Evolutionary conservation across 495 filamentous ascomycete species (phyloP), one percentile per base, ranked within the genome.

Genomic region (Penicillium canariense): DNA sequence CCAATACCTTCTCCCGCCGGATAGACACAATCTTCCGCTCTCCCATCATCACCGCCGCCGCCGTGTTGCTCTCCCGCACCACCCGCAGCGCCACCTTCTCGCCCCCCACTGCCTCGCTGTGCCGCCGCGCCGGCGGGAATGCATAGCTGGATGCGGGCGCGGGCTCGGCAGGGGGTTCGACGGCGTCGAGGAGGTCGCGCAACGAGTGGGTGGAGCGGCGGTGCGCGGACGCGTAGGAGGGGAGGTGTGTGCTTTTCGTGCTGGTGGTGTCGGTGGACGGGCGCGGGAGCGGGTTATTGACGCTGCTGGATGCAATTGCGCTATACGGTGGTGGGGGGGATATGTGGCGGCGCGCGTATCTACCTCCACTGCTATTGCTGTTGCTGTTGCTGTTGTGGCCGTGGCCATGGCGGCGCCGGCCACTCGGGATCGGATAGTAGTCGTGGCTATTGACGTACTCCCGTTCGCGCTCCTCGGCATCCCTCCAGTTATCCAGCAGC

Each of bases 161-260:
- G 1, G 64, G 64, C 9, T 67, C 64, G 0, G 45, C 20, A 3
- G 64, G 64, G 4, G 61, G 58, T 35, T 67, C 64, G 38, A 67
- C 55, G 1, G 64, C 64, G 28, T 67, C 64, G 0, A 67, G 55
- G 2, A 67, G 30, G 26, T 67, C 64, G 1, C 58, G 58, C 14
- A 67, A 12, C 2, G 55, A 52, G 22, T 61, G 52, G 11, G 34
- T 53, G 20, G 56, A 58, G 20, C 49, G 15, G 8, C 50, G 42
- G 3, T 59, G 58, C 9, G 57, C 58, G 3, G 61, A 61, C 4
- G 43, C 61, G 28, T 64, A 64, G n/a, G 56, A 45, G 3, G 56
- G 56, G 0, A 53, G 45, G 11, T 40, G 11, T 5, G 26, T 30
- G 11, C 4, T 6, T n/a, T 28, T 35, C 14, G 18, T 23, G 2